A percentile compares a stretch with the other conserved stretches of the same genome.
Evolutionary conservation across 108 stramenopile species (phyloP).

Genomic region (Craspedostauros australis): DNA sequence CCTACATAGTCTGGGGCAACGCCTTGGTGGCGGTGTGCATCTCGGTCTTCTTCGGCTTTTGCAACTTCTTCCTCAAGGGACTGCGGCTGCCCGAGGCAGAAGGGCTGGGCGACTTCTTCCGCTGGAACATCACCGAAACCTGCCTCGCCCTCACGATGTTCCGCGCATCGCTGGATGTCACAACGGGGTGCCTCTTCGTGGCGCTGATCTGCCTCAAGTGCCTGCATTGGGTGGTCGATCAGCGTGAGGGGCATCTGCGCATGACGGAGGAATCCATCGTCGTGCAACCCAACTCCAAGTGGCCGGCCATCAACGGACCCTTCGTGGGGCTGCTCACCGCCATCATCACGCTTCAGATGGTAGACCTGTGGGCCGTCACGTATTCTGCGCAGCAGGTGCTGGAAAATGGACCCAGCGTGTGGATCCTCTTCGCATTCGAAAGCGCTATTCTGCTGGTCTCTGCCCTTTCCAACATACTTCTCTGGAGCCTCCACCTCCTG

Average conservation of each 20-base stretch:
- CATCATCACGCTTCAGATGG: constrained; percentile 41
- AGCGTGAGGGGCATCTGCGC: constrained; percentile 86
- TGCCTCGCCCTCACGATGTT: constrained; percentile 97
- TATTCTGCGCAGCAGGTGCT: constrained; percentile 49
- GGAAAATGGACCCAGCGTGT: constrained; percentile 69
- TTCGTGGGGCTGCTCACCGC: constrained; percentile 59
- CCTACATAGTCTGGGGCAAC: constrained; percentile 84
- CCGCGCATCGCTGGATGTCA: constrained; percentile 83
- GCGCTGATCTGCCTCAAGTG: constrained; percentile 82
- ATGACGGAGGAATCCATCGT: constrained; percentile 78
- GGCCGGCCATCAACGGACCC: constrained; percentile 28
- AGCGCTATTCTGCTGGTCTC: constrained; percentile 78
- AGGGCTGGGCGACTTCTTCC: constrained; percentile 84
- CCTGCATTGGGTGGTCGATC: constrained; percentile 91
- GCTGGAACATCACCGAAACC: constrained; percentile 97
- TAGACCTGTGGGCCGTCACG: constrained; percentile 57
- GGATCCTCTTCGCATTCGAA: constrained; percentile 95
- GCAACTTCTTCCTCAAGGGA: constrained; percentile 69
- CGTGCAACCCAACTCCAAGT: constrained; percentile 7
- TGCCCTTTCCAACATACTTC: constrained; percentile 52
- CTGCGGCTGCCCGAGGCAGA: constrained; percentile 87
- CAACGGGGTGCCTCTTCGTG: constrained; percentile 79
- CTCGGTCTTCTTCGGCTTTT: constrained; percentile 41
- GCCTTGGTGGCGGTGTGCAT: constrained; percentile 61
- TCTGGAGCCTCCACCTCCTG: constrained; percentile 79